phyloP scores from a whole-genome alignment of 2,329 filamentous ascomycete genomes.

The Xylaria hypoxylon region DNA sequence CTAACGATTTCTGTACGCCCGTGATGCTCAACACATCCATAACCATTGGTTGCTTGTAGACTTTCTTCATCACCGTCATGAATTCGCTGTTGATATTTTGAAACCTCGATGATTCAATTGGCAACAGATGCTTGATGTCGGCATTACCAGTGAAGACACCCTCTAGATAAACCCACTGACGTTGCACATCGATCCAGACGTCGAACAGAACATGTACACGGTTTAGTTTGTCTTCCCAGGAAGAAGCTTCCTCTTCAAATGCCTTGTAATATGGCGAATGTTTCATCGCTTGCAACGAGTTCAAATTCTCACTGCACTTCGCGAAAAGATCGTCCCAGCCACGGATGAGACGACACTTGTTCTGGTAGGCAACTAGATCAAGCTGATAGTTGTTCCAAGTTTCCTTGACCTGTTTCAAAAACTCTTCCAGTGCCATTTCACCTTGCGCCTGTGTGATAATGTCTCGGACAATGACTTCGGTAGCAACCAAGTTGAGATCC shows the following conservation, averaged over 20 bases:
- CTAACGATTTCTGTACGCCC: slow-evolving; percentile 94
- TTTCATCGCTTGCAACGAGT: slow-evolving; percentile 97
- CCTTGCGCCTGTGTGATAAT: slow-evolving; percentile 97
- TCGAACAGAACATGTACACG: slow-evolving; percentile 97
- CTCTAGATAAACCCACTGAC: slow-evolving; percentile 99
- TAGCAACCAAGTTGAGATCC: slow-evolving; percentile 92
- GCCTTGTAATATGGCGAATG: slow-evolving; percentile 99
- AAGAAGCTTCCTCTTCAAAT: slow-evolving; percentile 95
- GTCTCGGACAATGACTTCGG: slow-evolving; percentile 87
- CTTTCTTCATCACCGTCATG: slow-evolving; percentile 99
- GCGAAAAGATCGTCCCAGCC: slow-evolving; percentile 99
- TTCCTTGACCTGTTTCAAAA: slow-evolving; percentile 94
- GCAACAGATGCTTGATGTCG: slow-evolving; percentile 97
- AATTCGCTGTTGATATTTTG: slow-evolving; percentile 99
- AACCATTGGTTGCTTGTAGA: slow-evolving; percentile 94
- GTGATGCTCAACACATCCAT: slow-evolving; percentile 96
- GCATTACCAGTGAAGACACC: slow-evolving; percentile 98
- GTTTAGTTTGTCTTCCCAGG: slow-evolving; percentile 98
- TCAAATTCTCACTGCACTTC: slow-evolving; percentile 97
- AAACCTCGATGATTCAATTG: slow-evolving; percentile 95
- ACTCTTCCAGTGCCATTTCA: slow-evolving; percentile 98
- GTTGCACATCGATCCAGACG: slow-evolving; percentile 99
- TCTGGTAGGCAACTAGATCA: slow-evolving; percentile 96
- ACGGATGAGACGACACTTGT: slow-evolving; percentile 95
- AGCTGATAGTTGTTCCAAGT: slow-evolving; percentile 96